phyloP scores from a whole-genome alignment of 73 alveolate species.

The Urostyla sp. region DNA sequence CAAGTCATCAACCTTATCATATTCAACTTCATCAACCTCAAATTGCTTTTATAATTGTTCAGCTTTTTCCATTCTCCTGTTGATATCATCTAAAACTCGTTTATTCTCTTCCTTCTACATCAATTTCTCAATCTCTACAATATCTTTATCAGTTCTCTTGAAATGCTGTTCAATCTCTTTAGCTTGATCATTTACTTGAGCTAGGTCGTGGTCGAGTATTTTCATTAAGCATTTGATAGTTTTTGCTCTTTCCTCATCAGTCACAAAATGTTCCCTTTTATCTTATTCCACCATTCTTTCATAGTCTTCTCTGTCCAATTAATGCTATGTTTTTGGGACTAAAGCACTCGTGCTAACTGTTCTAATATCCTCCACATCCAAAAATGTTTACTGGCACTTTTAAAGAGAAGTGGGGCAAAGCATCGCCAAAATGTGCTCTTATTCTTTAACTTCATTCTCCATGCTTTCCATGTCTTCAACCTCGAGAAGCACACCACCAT shows the following conservation, averaged over 20 bases:
- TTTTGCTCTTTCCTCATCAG: constrained; percentile 46
- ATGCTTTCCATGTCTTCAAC: constrained; percentile 13
- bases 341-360: neutral
- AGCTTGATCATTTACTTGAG: constrained; percentile 33
- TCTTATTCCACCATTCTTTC: constrained; percentile 41
- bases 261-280: neutral
- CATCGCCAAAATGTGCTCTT: constrained; percentile 11
- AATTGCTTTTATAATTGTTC: neutral
- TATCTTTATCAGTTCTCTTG: constrained; percentile 20
- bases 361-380: constrained; percentile 29
- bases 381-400: neutral
- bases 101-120: constrained; percentile 48
- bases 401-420: neutral
- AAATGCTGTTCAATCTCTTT: neutral
- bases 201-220: constrained; percentile 19
- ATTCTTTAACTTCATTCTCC: constrained; percentile 12
- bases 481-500: neutral
- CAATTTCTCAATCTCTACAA: constrained; percentile 26
- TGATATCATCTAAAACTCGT: constrained; percentile 20
- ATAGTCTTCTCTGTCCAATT: constrained; percentile 28
- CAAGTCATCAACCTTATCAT: constrained; percentile 29
- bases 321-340: constrained; percentile 23
- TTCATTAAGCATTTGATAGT: constrained; percentile 45
- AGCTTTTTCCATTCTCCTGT: constrained; percentile 12
- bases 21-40: constrained; percentile 25